phyloP scores from a whole-genome alignment of 176 grass and related monocot genomes.

The Triticum monococcum region DNA sequence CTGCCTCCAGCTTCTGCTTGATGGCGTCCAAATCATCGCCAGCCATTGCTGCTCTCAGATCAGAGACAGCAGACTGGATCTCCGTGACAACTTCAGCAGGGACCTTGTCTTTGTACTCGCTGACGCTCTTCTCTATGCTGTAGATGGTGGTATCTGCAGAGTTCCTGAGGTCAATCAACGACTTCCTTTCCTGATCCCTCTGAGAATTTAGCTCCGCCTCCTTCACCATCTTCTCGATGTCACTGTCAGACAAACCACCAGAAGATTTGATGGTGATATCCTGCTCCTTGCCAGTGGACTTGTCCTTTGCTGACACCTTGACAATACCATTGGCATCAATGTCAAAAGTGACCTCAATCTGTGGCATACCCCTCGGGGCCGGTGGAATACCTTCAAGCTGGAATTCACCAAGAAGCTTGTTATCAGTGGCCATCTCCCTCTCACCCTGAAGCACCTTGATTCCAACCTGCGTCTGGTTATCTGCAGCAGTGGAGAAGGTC shows the following conservation, averaged over 20 bases:
- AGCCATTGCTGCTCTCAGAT: conserved; percentile 74
- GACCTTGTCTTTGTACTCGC: conserved; percentile 87
- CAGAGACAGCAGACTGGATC: conserved; percentile 67
- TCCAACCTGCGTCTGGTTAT: conserved; percentile 90
- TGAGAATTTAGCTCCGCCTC: conserved; percentile 91
- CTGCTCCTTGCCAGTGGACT: conserved; percentile 82
- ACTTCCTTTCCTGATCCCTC: conserved; percentile 86
- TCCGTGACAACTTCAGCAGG: conserved; percentile 70
- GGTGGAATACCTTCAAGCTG: conserved; percentile 93
- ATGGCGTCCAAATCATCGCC: conserved; percentile 80
- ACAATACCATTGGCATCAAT: conserved; percentile 98
- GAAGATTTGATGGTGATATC: conserved; percentile 98
- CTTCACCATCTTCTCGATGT: conserved; percentile 95
- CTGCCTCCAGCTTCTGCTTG: conserved; percentile 90
- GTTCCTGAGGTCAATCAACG: conserved; percentile 84
- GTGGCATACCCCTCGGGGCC: conserved; percentile 84
- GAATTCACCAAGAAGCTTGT: conserved; percentile 96
- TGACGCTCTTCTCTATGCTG: conserved; percentile 89
- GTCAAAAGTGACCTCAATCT: conserved; percentile 90
- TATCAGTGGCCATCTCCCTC: conserved; percentile 95
- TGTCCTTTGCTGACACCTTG: conserved; percentile 95
- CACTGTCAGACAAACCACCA: conserved; percentile 78
- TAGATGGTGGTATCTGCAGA: conserved; percentile 89
- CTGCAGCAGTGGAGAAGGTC: conserved; percentile 85
- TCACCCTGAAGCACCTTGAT: conserved; percentile 94